These are phyloP conservation scores for Entomortierella lignicola DNA, from an alignment of 192 early-diverging fungal species.

Conservation along the genomic window DNA sequence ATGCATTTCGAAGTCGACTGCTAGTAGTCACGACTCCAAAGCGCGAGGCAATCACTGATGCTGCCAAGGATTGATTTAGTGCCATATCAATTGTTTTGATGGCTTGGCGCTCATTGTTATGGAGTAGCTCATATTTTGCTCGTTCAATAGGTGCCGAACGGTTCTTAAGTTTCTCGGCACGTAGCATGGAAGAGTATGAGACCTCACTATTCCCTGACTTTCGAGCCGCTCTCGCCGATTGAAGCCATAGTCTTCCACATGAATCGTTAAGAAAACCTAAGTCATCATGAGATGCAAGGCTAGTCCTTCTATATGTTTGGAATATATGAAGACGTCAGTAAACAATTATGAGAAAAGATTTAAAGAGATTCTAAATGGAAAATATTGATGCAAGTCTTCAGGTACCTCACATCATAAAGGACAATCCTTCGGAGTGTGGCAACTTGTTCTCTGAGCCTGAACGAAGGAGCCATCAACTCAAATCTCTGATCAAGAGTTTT, in stretches of 20 bases:
- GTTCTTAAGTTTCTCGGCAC: slow-evolving; percentile 59
- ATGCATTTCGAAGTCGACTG: slow-evolving; percentile 1
- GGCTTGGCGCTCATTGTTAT: slow-evolving; percentile 63
- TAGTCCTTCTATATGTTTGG: neutral
- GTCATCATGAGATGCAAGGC: neutral
- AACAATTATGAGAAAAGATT: too few species aligned
- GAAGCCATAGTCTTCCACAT: slow-evolving; percentile 71
- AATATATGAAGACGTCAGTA: too few species aligned
- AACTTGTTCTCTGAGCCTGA: slow-evolving; percentile 71
- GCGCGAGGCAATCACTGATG: neutral
- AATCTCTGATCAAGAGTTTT: slow-evolving; percentile 60
- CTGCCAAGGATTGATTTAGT: slow-evolving; percentile 3
- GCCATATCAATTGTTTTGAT: slow-evolving; percentile 62
- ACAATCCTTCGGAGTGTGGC: slow-evolving; percentile 66
- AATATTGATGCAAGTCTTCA: too few species aligned
- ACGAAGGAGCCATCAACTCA: slow-evolving; percentile 62
- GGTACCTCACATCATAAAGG: slow-evolving; percentile 49
- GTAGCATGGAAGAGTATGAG: slow-evolving; percentile 68
- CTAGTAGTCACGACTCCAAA: neutral
- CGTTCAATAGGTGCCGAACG: slow-evolving; percentile 60
- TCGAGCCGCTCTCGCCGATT: slow-evolving; percentile 67
- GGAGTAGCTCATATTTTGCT: slow-evolving; percentile 69
- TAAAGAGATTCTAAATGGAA: neutral
- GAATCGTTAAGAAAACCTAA: slow-evolving; percentile 19
- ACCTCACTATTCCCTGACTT: slow-evolving; percentile 68